Conservation (phyloP, 23 red algal species). For the Chondrus crispus region DNA sequence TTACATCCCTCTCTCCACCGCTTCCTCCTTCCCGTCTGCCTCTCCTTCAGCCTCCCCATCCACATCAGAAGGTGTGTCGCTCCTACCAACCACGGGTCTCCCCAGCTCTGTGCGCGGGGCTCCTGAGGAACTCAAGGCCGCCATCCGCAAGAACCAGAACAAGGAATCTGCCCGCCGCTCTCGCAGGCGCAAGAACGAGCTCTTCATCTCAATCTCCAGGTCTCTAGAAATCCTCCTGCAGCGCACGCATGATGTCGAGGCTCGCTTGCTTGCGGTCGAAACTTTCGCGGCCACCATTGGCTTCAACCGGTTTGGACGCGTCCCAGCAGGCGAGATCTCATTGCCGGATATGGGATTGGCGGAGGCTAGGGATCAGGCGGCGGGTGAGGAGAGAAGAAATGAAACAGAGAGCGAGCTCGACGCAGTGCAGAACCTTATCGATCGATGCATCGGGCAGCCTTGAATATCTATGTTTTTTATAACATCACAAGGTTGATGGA, state of each 20-base stretch:
- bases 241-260: neutral
- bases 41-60: neutral
- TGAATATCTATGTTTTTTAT: no score
- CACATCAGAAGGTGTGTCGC: neutral
- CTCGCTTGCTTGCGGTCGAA: neutral
- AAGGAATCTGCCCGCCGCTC: conserved; percentile 7
- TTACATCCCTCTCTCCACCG: neutral
- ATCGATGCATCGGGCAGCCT: conserved; percentile 15
- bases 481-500: no score
- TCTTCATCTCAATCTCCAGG: neutral
- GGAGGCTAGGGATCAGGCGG: no score
- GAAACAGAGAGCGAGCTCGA: no score
- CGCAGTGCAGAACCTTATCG: conserved; percentile 1
- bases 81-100: no score
- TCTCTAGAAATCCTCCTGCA: neutral
- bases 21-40: neutral
- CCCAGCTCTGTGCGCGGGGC: conserved; percentile 20
- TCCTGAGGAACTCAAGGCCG: conserved; percentile 26
- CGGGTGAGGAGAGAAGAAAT: no score
- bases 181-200: neutral
- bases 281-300: neutral
- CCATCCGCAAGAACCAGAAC: conserved; percentile 47
- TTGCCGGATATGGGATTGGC: no score
- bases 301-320: no score
- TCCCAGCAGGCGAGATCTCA: no score